These are phyloP conservation scores for Macrolepiota fuliginosa DNA, from an alignment of 768 basidiomycete genomes.

Conservation along the genomic window DNA sequence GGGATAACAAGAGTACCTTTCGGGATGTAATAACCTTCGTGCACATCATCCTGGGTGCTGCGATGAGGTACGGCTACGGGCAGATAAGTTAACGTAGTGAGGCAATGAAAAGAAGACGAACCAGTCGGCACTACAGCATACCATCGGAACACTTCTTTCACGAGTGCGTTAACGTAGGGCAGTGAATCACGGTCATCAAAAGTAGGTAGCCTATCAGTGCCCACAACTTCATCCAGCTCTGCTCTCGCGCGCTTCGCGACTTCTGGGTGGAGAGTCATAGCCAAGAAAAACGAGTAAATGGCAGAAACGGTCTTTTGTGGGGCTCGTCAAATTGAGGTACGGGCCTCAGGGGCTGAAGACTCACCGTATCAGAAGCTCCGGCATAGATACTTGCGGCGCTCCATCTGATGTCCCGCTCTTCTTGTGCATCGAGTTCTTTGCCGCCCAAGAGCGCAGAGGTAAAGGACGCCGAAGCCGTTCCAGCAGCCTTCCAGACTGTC, in stretches of 20 bases:
- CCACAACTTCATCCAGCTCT: slow-evolving; percentile 60
- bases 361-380: slow-evolving; percentile 57
- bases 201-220: slow-evolving; percentile 57
- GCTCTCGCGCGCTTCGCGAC: slow-evolving; percentile 56
- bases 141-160: slow-evolving; percentile 57
- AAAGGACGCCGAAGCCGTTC: slow-evolving; percentile 57
- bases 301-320: slow-evolving; percentile 54
- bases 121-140: slow-evolving; percentile 46
- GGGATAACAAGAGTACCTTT: slow-evolving; percentile 52
- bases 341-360: slow-evolving; percentile 13
- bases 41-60: slow-evolving; percentile 56
- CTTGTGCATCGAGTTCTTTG: slow-evolving; percentile 46
- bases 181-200: slow-evolving; percentile 55
- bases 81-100: slow-evolving; percentile 13
- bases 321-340: slow-evolving; percentile 1
- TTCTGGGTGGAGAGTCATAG: slow-evolving; percentile 55
- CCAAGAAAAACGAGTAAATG: slow-evolving; percentile 60
- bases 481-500: slow-evolving; percentile 42
- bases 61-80: slow-evolving; percentile 50
- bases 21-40: slow-evolving; percentile 61
- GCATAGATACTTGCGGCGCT: slow-evolving; percentile 57
- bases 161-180: slow-evolving; percentile 60
- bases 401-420: slow-evolving; percentile 67
- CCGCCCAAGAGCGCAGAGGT: slow-evolving; percentile 55
- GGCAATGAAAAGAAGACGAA: slow-evolving; percentile 16